phyloP scores from a whole-genome alignment of 352 stramenopile species.

The Globisporangium mamillatum region DNA sequence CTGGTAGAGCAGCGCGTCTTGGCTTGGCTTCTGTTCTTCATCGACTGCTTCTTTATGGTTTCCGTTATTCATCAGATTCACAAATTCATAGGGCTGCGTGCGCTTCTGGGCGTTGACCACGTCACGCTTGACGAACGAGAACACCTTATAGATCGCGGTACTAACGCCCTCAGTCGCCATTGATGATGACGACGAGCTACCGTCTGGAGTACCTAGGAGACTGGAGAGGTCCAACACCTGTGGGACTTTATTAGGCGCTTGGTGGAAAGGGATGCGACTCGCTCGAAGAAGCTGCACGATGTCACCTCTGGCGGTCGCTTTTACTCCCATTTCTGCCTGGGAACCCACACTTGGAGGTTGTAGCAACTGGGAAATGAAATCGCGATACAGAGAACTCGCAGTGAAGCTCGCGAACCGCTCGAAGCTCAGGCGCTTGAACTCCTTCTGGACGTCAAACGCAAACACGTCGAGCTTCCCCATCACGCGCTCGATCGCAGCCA shows the following conservation, averaged over 20 bases:
- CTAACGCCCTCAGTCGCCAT: conserved; percentile 10
- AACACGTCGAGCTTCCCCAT: conserved; percentile 41
- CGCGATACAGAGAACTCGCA: conserved; percentile 40
- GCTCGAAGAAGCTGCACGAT: conserved; percentile 40
- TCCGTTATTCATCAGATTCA: background rate
- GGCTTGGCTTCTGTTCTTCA: background rate
- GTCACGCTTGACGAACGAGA: conserved; percentile 19
- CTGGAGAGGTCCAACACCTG: conserved; percentile 14
- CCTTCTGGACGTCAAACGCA: conserved; percentile 27
- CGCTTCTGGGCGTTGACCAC: conserved; percentile 1
- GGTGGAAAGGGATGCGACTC: conserved; percentile 59
- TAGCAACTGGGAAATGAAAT: conserved; percentile 31
- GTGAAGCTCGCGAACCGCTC: conserved; percentile 50
- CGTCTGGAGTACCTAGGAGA: background rate
- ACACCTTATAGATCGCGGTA: conserved; percentile 25
- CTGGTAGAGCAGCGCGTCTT: conserved; percentile 17
- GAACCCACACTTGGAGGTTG: background rate
- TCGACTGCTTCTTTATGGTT: background rate
- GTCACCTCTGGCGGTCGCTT: conserved; percentile 17
- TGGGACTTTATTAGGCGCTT: conserved; percentile 31
- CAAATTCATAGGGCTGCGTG: conserved; percentile 5
- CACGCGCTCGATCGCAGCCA: conserved; percentile 12
- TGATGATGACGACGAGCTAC: background rate
- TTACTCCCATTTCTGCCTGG: background rate
- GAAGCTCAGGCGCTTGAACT: conserved; percentile 48